Percentiles rank a stretch among this genome's conserved stretches.
phyloP scores from a whole-genome alignment of 148 eudicot genomes.

The Salicornia ramosissima region DNA sequence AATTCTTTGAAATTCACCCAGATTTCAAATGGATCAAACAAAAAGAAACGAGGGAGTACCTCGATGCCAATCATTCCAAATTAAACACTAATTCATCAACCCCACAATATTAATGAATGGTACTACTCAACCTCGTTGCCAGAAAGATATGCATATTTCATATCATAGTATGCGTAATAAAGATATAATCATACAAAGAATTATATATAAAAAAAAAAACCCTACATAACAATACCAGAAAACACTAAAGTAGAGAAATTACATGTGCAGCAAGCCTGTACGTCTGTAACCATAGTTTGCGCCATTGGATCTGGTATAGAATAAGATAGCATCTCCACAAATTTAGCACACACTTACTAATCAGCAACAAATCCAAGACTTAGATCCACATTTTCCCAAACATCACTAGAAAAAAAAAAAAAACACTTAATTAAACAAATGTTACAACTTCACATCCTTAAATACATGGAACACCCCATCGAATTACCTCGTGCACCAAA shows the following conservation, averaged over 20 bases:
- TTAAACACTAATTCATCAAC: too few relatives aligned
- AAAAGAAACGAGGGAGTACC: too few relatives aligned
- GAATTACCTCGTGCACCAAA: not conserved
- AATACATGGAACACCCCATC: not conserved
- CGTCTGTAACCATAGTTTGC: constrained; percentile 1
- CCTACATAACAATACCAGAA: constrained; percentile 3
- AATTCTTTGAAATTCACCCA: too few relatives aligned
- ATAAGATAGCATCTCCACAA: constrained; percentile 10
- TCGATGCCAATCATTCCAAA: too few relatives aligned
- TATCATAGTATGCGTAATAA: not conserved
- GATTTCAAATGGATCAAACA: too few relatives aligned
- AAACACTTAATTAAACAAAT: constrained; percentile 14
- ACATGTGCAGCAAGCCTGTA: constrained; percentile 24
- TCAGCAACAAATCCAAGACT: constrained; percentile 7
- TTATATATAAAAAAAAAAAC: not conserved
- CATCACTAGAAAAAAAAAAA: not conserved
- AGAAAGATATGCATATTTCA: too few relatives aligned
- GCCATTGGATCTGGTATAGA: constrained; percentile 21
- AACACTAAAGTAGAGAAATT: constrained; percentile 3
- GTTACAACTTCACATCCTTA: not conserved
- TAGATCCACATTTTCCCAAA: constrained; percentile 26
- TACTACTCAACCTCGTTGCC: too few relatives aligned
- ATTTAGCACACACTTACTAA: constrained; percentile 17
- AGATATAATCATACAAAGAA: not conserved
- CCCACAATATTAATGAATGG: too few relatives aligned